Conservation (phyloP, 208 protist genomes). For the Leishmania tropica region DNA sequence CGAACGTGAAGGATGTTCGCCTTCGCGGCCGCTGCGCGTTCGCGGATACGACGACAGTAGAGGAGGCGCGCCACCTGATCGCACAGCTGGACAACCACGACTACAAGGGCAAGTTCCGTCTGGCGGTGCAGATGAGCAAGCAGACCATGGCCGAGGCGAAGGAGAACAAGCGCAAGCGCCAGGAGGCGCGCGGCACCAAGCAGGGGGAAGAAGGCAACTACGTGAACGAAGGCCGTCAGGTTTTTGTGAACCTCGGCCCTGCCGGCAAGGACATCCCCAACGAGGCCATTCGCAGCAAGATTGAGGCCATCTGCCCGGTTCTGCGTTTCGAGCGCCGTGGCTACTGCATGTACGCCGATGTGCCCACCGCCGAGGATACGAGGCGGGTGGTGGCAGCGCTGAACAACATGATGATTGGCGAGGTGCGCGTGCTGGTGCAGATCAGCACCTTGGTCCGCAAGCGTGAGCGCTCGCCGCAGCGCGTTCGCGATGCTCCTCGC, state of each 20-base stretch:
- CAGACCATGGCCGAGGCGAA: constrained; percentile 31
- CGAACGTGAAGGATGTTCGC: constrained; percentile 40
- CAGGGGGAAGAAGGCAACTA: not conserved
- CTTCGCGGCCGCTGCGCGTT: constrained; percentile 79
- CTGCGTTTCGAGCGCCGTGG: constrained; percentile 53
- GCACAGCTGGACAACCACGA: constrained; percentile 40
- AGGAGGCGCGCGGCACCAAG: constrained; percentile 10
- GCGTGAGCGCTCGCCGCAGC: constrained; percentile 20
- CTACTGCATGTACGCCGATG: constrained; percentile 64
- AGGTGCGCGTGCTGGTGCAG: constrained; percentile 61
- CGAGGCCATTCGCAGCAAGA: constrained; percentile 28
- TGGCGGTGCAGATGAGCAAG: constrained; percentile 63
- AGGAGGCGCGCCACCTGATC: constrained; percentile 57
- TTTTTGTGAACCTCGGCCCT: constrained; percentile 72
- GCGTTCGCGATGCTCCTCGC: constrained; percentile 13
- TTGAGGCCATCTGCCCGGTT: constrained; percentile 53
- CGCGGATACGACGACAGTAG: constrained; percentile 51
- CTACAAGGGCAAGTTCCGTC: constrained; percentile 45
- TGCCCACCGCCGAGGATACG: constrained; percentile 35
- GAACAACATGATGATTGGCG: constrained; percentile 51
- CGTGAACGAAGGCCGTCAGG: constrained; percentile 17
- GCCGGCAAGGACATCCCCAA: constrained; percentile 39
- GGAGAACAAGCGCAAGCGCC: constrained; percentile 24
- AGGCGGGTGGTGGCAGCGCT: constrained; percentile 41
- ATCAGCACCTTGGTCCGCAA: constrained; percentile 42